These are phyloP conservation scores for Penicillium sp. DNA, from an alignment of 2,329 filamentous ascomycete species.

Conservation along the genomic window DNA sequence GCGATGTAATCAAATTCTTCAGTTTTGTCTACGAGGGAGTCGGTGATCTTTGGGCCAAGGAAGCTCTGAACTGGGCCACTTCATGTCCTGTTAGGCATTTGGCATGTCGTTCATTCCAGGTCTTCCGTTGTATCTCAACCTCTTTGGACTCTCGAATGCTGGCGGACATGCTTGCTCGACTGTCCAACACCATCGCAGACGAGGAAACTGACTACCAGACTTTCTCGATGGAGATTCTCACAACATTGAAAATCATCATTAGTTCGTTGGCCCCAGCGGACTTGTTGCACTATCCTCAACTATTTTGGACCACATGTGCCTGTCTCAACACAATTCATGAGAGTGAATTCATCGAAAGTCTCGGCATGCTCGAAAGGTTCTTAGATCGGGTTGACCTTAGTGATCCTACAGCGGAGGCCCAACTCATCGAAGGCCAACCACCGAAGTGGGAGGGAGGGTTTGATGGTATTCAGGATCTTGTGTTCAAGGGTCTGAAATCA, in stretches of 20 bases:
- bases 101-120: constrained; percentile 94
- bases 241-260: constrained; percentile 90
- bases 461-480: constrained; percentile 79
- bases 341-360: constrained; percentile 86
- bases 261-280: constrained; percentile 78
- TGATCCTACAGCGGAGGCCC: constrained; percentile 67
- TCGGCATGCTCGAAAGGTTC: constrained; percentile 88
- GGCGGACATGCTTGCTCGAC: constrained; percentile 90
- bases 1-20: constrained; percentile 83
- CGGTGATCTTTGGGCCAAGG: constrained; percentile 86
- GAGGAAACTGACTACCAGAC: constrained; percentile 93
- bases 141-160: constrained; percentile 92
- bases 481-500: constrained; percentile 92
- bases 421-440: constrained; percentile 78
- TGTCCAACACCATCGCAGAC: constrained; percentile 96
- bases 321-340: constrained; percentile 98
- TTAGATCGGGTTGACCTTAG: constrained; percentile 82
- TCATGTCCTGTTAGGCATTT: constrained; percentile 94
- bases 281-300: constrained; percentile 85
- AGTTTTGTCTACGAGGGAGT: constrained; percentile 81
- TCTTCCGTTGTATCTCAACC: constrained; percentile 91
- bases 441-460: constrained; percentile 87
- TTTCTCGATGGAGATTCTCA: constrained; percentile 97
- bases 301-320: constrained; percentile 98
- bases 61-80: constrained; percentile 93